Evolutionary conservation across 495 filamentous ascomycete species (phyloP).

Genomic region (Aeminium ludgeri): DNA sequence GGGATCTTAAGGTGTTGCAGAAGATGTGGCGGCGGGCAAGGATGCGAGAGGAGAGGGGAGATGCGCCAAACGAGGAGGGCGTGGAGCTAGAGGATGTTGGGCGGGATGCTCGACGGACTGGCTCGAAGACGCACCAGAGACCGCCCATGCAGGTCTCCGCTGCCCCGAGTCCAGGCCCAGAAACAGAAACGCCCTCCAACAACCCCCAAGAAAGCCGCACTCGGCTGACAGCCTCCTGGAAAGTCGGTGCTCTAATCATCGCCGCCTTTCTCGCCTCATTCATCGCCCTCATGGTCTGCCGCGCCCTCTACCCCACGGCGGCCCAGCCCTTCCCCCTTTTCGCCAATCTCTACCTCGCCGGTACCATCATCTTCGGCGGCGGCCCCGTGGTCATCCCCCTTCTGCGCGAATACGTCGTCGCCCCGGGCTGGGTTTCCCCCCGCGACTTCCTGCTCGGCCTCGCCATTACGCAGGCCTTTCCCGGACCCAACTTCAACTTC

Average conservation of each 20-base stretch:
- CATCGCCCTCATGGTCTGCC: conserved; percentile 41
- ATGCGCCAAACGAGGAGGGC: conserved; percentile 13
- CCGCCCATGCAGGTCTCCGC: background rate
- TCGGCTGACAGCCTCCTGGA: conserved; percentile 33
- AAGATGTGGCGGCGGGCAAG: background rate
- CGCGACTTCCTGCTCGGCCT: conserved; percentile 72
- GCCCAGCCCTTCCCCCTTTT: conserved; percentile 36
- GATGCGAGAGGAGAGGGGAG: background rate
- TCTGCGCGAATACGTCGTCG: conserved; percentile 60
- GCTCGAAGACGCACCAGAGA: no score
- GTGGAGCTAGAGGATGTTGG: no score
- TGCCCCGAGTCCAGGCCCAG: conserved; percentile 4
- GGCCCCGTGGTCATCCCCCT: conserved; percentile 76
- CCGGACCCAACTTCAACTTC: conserved; percentile 81
- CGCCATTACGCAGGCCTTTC: conserved; percentile 68
- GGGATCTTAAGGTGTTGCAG: conserved; percentile 42
- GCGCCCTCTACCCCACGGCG: conserved; percentile 29
- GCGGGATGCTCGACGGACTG: no score
- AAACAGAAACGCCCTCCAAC: background rate
- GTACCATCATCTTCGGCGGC: conserved; percentile 80
- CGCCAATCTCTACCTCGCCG: conserved; percentile 67
- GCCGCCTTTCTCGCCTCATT: conserved; percentile 41
- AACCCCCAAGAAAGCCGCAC: no score
- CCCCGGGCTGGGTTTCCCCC: conserved; percentile 60
- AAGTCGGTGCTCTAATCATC: conserved; percentile 33